phyloP scores from a whole-genome alignment of 345 rosid species.

The rapeseed (Brassica napus) region DNA sequence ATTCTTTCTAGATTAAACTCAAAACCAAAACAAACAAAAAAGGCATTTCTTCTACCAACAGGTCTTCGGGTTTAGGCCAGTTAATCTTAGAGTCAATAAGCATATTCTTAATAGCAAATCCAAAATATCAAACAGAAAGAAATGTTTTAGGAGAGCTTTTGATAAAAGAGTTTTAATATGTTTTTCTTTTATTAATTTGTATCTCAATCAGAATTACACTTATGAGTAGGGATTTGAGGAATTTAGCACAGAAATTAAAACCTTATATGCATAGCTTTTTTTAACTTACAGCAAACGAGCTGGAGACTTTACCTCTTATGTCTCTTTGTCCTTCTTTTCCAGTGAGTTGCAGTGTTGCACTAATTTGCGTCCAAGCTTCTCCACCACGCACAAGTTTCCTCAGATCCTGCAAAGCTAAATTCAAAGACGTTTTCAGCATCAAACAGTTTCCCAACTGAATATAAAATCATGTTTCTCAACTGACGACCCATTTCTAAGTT shows the following conservation, averaged over 20 bases:
- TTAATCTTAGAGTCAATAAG: background rate
- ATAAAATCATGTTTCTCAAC: background rate
- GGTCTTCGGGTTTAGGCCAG: slow-evolving; percentile 7
- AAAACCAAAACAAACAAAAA: slow-evolving; percentile 11
- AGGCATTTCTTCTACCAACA: background rate
- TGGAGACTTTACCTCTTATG: slow-evolving; percentile 18
- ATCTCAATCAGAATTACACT: too few species aligned
- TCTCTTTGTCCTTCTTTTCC: slow-evolving; percentile 13
- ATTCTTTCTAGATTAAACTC: background rate
- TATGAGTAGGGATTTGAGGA: too few species aligned
- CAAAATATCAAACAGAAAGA: background rate
- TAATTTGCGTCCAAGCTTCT: slow-evolving; percentile 8
- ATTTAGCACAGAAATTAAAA: too few species aligned
- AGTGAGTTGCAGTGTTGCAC: slow-evolving; percentile 3
- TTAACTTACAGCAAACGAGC: slow-evolving; percentile 30
- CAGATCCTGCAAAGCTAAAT: slow-evolving; percentile 22
- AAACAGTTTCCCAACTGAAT: slow-evolving; percentile 7
- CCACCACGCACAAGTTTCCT: background rate
- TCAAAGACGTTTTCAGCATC: slow-evolving; percentile 13
- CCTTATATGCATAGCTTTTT: background rate
- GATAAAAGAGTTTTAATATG: background rate
- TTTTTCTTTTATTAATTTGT: background rate
- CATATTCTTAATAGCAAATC: background rate
- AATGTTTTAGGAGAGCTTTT: too few species aligned
- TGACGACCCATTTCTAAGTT: background rate